Base-by-base conservation (phyloP, 2,329 filamentous ascomycete genomes). In the Penicillium palitans region DNA sequence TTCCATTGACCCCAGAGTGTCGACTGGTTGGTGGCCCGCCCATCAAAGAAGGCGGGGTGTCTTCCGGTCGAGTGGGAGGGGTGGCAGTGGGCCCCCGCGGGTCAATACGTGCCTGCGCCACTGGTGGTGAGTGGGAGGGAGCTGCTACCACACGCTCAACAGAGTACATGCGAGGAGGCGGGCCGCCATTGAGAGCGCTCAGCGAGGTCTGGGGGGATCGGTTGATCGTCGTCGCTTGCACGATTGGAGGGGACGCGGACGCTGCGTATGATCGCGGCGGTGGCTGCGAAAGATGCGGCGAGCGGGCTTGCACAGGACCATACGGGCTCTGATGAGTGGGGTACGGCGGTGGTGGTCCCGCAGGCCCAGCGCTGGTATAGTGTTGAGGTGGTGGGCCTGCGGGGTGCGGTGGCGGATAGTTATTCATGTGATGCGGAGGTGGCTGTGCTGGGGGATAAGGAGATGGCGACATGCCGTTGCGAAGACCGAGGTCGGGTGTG, bases 351-450 rank as follows among this genome's bases (percentile, higher is more conserved):
- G 71, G 69, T 3, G 71, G 70, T 37, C 73, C 76, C 59, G 74
- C 64, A 35, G 73, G 71, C 25, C 69, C 66, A 6, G 72, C 70
- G 50, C 68, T 70, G 21, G 70, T 47, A 54, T 72, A 74, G 57
- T 72, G 71, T 13, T 71, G 64, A 40, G 70, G 67, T 29, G 69
- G 64, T 33, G 68, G 68, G 40, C 62, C 68, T 33, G 68, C 66
- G 33, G 71, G 73, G 41, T 70, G 72, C n/a, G 69, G 55, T 21
- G 72, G 66, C 40, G 72, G 67, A 57, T 72, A 81, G 37, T 82
- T 81, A 65, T 84, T 86, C 46, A 83, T 77, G 39, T 81, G 81
- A 35, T 81, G 79, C 21, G 80, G 73, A 15, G 78, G 77, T 21
- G 84, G 67, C 77, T 82, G 42, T 75, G 64, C 48, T 4, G 76